These are phyloP conservation scores for Penicillium argentinense DNA, from an alignment of 495 filamentous ascomycete genomes.

Conservation along the genomic window DNA sequence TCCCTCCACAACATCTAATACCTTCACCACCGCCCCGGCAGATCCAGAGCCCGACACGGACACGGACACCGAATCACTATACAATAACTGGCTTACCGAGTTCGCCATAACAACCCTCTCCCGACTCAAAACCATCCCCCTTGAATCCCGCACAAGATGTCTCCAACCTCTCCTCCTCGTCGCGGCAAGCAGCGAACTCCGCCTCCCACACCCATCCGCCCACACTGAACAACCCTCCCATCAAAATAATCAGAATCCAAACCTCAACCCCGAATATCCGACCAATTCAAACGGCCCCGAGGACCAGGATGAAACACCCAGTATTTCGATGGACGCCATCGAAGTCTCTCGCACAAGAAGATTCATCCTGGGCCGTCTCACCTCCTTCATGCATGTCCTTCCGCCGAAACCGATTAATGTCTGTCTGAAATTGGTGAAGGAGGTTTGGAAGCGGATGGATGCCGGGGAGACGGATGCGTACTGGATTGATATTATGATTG, in stretches of 20 bases:
- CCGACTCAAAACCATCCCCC: conserved; percentile 49
- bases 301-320: conserved; percentile 21
- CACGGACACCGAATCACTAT: conserved; percentile 15
- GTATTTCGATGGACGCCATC: conserved; percentile 46
- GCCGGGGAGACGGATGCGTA: conserved; percentile 36
- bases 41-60: background rate
- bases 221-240: background rate
- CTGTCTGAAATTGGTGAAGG: conserved; percentile 46
- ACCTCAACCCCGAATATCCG: background rate
- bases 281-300: conserved; percentile 5
- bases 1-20: conserved; percentile 1
- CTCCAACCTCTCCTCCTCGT: conserved; percentile 56
- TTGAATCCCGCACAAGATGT: conserved; percentile 55
- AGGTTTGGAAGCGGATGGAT: conserved; percentile 55
- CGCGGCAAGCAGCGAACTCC: conserved; percentile 49
- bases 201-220: conserved; percentile 26
- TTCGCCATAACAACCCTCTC: conserved; percentile 54
- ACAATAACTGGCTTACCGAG: conserved; percentile 51
- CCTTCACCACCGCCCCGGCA: background rate
- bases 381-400: conserved; percentile 46
- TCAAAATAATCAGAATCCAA: background rate
- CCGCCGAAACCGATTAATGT: conserved; percentile 54
- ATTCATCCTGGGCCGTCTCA: conserved; percentile 49
- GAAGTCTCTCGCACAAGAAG: conserved; percentile 46
- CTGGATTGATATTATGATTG: conserved; percentile 61